Conservation (phyloP, 371 early-diverging fungal species). For the Caulochytrium protostelioides region DNA sequence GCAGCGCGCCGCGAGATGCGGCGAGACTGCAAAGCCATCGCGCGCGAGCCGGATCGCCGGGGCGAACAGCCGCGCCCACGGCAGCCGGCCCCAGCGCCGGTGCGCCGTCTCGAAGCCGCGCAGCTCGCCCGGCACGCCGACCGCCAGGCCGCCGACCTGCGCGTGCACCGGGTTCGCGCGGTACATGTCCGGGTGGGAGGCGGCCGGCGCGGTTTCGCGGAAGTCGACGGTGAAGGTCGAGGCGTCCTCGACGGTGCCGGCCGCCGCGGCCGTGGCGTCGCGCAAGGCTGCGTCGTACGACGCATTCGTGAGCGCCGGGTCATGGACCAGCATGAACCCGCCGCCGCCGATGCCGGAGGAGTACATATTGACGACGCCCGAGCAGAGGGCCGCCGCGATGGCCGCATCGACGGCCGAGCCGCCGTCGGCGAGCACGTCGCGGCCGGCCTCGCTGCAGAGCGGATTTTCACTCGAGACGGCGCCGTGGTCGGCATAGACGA, state of each 20-base stretch:
- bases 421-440: constrained; percentile 65
- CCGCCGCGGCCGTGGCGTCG: constrained; percentile 24
- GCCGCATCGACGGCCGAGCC: constrained; percentile 96
- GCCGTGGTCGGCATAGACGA: constrained; percentile 33
- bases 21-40: constrained; percentile 48
- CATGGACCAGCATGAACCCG: not conserved
- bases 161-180: constrained; percentile 35
- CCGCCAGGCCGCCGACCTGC: constrained; percentile 52
- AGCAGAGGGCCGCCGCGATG: constrained; percentile 75
- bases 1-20: constrained; percentile 28
- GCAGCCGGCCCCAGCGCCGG: constrained; percentile 44
- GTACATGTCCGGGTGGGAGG: constrained; percentile 50
- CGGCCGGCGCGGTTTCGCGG: constrained; percentile 78
- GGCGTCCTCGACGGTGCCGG: not conserved
- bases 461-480: constrained; percentile 72
- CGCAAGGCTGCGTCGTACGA: constrained; percentile 10
- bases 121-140: constrained; percentile 86
- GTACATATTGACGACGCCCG: constrained; percentile 84
- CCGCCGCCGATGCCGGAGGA: constrained; percentile 89
- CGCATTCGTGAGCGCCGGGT: constrained; percentile 4
- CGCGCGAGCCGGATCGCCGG: constrained; percentile 58
- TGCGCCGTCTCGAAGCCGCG: constrained; percentile 70
- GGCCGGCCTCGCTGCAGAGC: constrained; percentile 59
- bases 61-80: constrained; percentile 67
- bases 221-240: constrained; percentile 27